phyloP scores from a whole-genome alignment of 2,329 filamentous ascomycete species.

The Rhinocladiella mackenziei region DNA sequence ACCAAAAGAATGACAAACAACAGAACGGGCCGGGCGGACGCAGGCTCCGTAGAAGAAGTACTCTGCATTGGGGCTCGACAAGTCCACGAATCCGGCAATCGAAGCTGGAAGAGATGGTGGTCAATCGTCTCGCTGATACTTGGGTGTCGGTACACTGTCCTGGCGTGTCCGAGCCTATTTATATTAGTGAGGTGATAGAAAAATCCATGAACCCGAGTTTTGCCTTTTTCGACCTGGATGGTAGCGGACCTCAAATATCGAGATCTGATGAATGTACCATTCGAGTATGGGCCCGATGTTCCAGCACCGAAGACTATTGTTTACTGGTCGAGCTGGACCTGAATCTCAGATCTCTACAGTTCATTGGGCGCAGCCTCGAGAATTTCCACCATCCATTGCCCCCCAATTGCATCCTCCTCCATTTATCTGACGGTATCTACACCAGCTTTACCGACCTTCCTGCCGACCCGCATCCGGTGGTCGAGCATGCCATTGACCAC shows the following conservation, averaged over 20 bases:
- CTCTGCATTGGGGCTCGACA: constrained; percentile 59
- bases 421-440: constrained; percentile 83
- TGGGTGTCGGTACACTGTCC: constrained; percentile 81
- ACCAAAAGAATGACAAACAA: constrained; percentile 25
- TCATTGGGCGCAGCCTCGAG: constrained; percentile 64
- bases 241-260: constrained; percentile 60
- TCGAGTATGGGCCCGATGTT: constrained; percentile 67
- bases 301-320: constrained; percentile 53
- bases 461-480: constrained; percentile 32
- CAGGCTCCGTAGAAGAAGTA: constrained; percentile 53
- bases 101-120: constrained; percentile 68
- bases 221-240: constrained; percentile 71
- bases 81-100: constrained; percentile 63
- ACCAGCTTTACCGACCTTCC: constrained; percentile 67
- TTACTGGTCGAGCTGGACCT: constrained; percentile 69
- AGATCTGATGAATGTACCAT: constrained; percentile 63
- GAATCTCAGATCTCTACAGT: constrained; percentile 69
- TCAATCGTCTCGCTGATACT: constrained; percentile 71
- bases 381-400: constrained; percentile 69
- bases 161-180: constrained; percentile 67
- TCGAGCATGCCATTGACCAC: constrained; percentile 15
- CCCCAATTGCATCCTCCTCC: constrained; percentile 76
- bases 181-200: constrained; percentile 77
- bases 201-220: constrained; percentile 90
- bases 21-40: constrained; percentile 34